phyloP scores from a whole-genome alignment of 1,139 yeast species.

The Sugiyamaella sp. region DNA sequence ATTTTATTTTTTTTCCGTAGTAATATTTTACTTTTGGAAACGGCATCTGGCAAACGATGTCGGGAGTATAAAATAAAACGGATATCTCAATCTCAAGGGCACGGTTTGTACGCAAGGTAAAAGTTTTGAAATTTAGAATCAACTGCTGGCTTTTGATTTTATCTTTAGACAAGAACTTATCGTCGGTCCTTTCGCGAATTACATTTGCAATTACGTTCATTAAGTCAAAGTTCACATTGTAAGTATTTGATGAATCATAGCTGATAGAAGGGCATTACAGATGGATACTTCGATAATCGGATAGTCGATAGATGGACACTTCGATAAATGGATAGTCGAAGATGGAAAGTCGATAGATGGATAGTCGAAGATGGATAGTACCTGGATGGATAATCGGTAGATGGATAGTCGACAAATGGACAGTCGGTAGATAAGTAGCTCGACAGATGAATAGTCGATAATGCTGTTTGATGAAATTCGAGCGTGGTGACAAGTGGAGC shows the following conservation, averaged over 20 bases:
- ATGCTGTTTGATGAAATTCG: too few species aligned
- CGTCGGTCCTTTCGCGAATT: conserved; percentile 1
- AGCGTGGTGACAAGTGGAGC: too few species aligned
- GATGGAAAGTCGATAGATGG: neutral
- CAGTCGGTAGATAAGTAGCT: too few species aligned
- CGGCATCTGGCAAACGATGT: neutral
- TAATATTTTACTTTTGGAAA: neutral
- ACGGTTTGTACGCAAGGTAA: neutral
- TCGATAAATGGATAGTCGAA: neutral
- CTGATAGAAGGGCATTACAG: neutral
- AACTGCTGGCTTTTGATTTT: conserved; percentile 2
- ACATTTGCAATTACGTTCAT: neutral
- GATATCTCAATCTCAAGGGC: neutral
- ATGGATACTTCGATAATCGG: too few species aligned
- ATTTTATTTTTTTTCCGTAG: neutral
- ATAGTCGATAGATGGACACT: too few species aligned
- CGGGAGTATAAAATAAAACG: neutral
- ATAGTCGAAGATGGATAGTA: neutral
- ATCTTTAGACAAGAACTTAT: neutral
- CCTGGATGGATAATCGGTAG: too few species aligned
- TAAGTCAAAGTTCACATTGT: neutral
- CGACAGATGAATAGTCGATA: too few species aligned
- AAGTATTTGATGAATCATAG: neutral
- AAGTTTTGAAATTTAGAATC: neutral
- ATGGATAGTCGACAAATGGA: too few species aligned